Evolutionary conservation across 176 grass and related monocot species (phyloP).

Genomic region (Avena insularis): DNA sequence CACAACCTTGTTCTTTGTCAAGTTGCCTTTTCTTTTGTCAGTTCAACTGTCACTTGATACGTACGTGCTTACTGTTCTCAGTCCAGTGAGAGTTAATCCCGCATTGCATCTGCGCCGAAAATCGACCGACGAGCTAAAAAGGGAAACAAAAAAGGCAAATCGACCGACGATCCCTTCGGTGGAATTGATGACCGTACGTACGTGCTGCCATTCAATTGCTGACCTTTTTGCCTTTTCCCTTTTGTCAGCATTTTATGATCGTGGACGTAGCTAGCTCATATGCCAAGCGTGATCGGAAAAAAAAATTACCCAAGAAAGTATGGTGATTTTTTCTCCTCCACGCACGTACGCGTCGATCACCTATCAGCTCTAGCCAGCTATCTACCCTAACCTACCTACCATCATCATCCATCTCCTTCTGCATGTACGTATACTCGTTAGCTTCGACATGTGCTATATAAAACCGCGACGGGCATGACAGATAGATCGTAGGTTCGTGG

Average conservation of each 20-base stretch:
- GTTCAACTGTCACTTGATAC: not conserved
- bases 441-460: not conserved
- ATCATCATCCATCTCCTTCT: not conserved
- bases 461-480: not conserved
- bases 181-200: slow-evolving; percentile 4
- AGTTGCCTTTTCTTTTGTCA: not conserved
- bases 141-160: not conserved
- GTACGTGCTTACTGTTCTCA: not conserved
- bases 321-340: not conserved
- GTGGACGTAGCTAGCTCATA: slow-evolving; percentile 9
- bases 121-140: not conserved
- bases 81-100: not conserved
- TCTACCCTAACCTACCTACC: slow-evolving; percentile 15
- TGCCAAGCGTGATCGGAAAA: not conserved
- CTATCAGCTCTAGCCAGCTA: not conserved
- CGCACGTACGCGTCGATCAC: not conserved
- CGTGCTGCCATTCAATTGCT: not conserved
- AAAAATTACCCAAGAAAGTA: not conserved
- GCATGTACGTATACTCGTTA: not conserved
- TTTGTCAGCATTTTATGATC: not conserved
- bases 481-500: not conserved
- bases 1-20: not conserved
- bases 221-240: not conserved
- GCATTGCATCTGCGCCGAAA: not conserved
- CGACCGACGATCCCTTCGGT: slow-evolving; percentile 1